A percentile compares a stretch with the other conserved stretches of the same genome.
Conservation (phyloP, 345 rosid species). For the Syzygium aqueum region DNA sequence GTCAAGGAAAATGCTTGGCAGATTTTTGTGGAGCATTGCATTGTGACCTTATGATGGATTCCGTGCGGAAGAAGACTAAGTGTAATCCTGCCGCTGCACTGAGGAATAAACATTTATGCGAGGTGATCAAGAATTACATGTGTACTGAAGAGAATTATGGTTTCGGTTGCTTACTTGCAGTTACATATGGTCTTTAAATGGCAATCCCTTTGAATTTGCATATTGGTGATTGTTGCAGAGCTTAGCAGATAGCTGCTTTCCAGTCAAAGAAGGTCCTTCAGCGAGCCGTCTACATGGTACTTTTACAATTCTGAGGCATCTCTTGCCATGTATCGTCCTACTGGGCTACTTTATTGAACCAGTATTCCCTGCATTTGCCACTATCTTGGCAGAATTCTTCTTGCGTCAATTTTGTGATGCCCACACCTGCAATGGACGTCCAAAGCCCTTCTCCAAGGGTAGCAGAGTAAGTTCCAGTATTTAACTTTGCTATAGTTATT, state of each 20-base stretch:
- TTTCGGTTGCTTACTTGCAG: not conserved
- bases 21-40: conserved; percentile 76
- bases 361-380: not conserved
- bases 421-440: conserved; percentile 47
- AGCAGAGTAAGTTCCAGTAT: conserved; percentile 28
- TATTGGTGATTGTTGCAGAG: conserved; percentile 16
- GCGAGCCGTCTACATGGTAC: conserved; percentile 74
- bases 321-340: not conserved
- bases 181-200: not conserved
- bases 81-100: conserved; percentile 76
- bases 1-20: conserved; percentile 58
- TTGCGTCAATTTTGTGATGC: conserved; percentile 78
- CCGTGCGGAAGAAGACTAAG: conserved; percentile 33
- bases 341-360: not conserved
- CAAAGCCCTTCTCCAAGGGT: conserved; percentile 45
- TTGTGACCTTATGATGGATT: conserved; percentile 48
- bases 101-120: conserved; percentile 61
- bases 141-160: not conserved
- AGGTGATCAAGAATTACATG: conserved; percentile 27
- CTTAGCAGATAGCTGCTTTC: conserved; percentile 41
- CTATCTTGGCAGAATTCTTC: conserved; percentile 42
- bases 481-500: not conserved
- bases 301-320: not conserved
- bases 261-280: conserved; percentile 49
- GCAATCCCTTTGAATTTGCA: not conserved